These are phyloP conservation scores for Cercospora sp. DNA, from an alignment of 2,329 filamentous ascomycete genomes.

Conservation along the genomic window DNA sequence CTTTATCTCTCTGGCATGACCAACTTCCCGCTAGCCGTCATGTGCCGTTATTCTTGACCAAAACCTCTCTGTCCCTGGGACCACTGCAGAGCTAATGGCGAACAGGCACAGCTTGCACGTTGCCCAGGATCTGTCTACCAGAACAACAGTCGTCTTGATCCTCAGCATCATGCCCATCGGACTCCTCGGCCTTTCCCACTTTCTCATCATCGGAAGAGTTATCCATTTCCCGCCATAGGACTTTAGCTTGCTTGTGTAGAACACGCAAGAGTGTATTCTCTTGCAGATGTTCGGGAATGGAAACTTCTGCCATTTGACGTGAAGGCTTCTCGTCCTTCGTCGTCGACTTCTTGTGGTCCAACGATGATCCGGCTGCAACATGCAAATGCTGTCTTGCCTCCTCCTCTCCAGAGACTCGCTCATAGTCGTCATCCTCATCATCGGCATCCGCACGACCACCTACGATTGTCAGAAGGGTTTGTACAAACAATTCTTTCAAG, in stretches of 20 bases:
- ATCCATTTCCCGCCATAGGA: conserved; percentile 32
- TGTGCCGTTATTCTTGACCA: background rate
- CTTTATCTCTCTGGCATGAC: background rate
- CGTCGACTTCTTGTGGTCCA: background rate
- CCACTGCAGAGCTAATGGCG: background rate
- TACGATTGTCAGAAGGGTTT: conserved; percentile 58
- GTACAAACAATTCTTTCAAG: conserved; percentile 67
- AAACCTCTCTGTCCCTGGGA: background rate
- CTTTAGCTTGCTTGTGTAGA: conserved; percentile 27
- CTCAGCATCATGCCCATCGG: background rate
- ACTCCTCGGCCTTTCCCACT: background rate
- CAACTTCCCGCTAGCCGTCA: background rate
- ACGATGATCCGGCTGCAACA: background rate
- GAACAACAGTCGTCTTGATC: background rate
- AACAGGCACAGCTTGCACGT: background rate
- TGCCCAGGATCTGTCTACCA: background rate
- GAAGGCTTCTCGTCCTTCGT: conserved; percentile 8
- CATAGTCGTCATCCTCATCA: conserved; percentile 23
- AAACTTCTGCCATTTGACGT: conserved; percentile 22
- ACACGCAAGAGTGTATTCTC: conserved; percentile 27
- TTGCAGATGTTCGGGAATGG: conserved; percentile 26
- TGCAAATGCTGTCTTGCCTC: conserved; percentile 18
- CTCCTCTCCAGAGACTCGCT: conserved; percentile 16
- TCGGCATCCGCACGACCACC: conserved; percentile 28
- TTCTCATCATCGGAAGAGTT: conserved; percentile 27